Evolutionary conservation across 2,329 filamentous ascomycete genomes (phyloP).

Genomic region (Monosporascus sp.): DNA sequence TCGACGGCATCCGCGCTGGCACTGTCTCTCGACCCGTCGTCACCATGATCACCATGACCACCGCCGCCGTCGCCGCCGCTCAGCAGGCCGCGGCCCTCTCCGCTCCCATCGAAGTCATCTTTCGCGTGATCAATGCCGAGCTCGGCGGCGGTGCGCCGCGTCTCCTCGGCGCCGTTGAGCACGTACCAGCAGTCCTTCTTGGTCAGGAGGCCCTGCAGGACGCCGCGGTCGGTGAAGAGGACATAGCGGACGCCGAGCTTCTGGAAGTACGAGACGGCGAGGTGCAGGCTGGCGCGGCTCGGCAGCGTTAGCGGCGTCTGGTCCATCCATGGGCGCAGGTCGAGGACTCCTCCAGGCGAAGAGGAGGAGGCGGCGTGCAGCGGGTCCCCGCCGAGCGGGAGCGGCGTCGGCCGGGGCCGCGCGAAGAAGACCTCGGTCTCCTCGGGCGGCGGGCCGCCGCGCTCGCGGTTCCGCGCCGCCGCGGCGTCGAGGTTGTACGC

Average conservation of each 20-base stretch:
- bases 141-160: conserved; percentile 31
- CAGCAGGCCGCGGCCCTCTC: not conserved
- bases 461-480: conserved; percentile 22
- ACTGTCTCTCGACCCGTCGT: not conserved
- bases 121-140: not conserved
- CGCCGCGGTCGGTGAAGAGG: conserved; percentile 76
- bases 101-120: not conserved
- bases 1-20: not conserved
- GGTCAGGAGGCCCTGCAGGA: conserved; percentile 78
- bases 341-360: conserved; percentile 45
- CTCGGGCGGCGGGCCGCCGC: conserved; percentile 55
- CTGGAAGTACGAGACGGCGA: conserved; percentile 92
- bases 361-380: conserved; percentile 25
- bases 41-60: not conserved
- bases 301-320: conserved; percentile 92
- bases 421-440: conserved; percentile 80
- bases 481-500: conserved; percentile 70
- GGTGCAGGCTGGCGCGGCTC: conserved; percentile 66
- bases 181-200: conserved; percentile 98
- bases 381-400: no score
- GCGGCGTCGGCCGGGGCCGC: conserved; percentile 62
- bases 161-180: conserved; percentile 70
- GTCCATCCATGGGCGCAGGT: conserved; percentile 97
- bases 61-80: not conserved
- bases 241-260: conserved; percentile 89